A percentile compares a stretch with the other conserved stretches of the same genome.
These are phyloP conservation scores for Chlorophyllum brunneum DNA, from an alignment of 768 basidiomycete species.

Conservation along the genomic window DNA sequence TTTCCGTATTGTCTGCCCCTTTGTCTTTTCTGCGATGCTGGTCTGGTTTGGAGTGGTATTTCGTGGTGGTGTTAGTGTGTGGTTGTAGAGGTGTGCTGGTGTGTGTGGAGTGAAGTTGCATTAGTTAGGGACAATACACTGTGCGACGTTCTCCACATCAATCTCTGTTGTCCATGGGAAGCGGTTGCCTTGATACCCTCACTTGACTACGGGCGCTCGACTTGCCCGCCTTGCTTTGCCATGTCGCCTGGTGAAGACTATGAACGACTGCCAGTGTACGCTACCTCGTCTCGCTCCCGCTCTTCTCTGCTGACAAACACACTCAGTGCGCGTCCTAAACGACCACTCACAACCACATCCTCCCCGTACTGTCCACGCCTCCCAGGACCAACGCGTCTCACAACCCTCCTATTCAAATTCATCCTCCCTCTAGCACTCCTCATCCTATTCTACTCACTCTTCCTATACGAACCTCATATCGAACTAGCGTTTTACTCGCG, in stretches of 20 bases:
- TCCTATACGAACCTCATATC: conserved; percentile 78
- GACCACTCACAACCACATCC: too few species aligned
- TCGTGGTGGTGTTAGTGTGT: neutral
- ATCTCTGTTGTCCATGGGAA: neutral
- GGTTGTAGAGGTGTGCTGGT: neutral
- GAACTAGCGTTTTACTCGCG: conserved; percentile 79
- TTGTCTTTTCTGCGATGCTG: neutral
- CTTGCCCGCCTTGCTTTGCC: too few species aligned
- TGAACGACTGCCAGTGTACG: conserved; percentile 50
- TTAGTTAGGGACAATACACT: conserved; percentile 1
- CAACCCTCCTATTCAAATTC: conserved; percentile 34
- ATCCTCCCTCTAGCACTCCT: conserved; percentile 34
- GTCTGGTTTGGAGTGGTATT: neutral
- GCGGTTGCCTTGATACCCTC: too few species aligned
- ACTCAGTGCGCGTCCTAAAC: too few species aligned
- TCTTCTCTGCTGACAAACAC: too few species aligned
- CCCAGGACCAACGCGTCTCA: conserved; percentile 26
- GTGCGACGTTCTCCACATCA: neutral
- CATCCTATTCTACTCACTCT: conserved; percentile 43
- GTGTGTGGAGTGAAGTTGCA: conserved; percentile 4
- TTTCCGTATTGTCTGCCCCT: conserved; percentile 1
- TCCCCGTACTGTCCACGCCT: too few species aligned
- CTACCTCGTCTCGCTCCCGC: too few species aligned
- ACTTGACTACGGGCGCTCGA: too few species aligned
- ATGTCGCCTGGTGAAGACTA: conserved; percentile 26